These are phyloP conservation scores for Linum usitatissimum DNA, from an alignment of 345 rosid species.

Conservation along the genomic window DNA sequence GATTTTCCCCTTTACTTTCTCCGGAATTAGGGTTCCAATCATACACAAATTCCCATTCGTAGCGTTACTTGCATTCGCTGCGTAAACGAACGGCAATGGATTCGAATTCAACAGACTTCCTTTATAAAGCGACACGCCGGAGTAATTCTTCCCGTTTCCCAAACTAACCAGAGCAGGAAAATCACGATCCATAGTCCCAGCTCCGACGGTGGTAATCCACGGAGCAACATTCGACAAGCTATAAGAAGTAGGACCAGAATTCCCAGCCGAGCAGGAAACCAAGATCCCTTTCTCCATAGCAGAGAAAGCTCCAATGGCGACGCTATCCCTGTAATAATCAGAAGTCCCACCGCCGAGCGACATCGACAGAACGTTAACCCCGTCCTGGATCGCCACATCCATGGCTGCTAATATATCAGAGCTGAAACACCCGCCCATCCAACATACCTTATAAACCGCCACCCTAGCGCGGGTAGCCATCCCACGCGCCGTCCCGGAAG, in stretches of 20 bases:
- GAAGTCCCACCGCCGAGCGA: slow-evolving; percentile 2
- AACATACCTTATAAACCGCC: slow-evolving; percentile 1
- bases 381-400: not conserved
- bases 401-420: slow-evolving; percentile 1
- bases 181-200: slow-evolving; percentile 8
- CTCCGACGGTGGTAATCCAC: slow-evolving; percentile 18
- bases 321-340: slow-evolving; percentile 1
- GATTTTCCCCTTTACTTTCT: slow-evolving; percentile 19
- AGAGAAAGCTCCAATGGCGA: slow-evolving; percentile 3
- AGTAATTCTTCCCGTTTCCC: slow-evolving; percentile 16
- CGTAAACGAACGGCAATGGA: slow-evolving; percentile 19
- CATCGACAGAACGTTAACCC: slow-evolving; percentile 1
- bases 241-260: not conserved
- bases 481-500: not conserved
- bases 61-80: slow-evolving; percentile 18
- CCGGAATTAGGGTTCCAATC: slow-evolving; percentile 21
- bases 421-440: slow-evolving; percentile 1
- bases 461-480: not conserved
- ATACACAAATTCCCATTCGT: slow-evolving; percentile 20
- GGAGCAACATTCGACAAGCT: slow-evolving; percentile 1
- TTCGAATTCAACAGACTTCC: slow-evolving; percentile 11
- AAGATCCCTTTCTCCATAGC: slow-evolving; percentile 2
- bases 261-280: slow-evolving; percentile 5
- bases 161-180: slow-evolving; percentile 6
- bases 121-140: slow-evolving; percentile 18